These are phyloP conservation scores for Candida maesae DNA, from an alignment of 805 yeast genomes.

Conservation along the genomic window DNA sequence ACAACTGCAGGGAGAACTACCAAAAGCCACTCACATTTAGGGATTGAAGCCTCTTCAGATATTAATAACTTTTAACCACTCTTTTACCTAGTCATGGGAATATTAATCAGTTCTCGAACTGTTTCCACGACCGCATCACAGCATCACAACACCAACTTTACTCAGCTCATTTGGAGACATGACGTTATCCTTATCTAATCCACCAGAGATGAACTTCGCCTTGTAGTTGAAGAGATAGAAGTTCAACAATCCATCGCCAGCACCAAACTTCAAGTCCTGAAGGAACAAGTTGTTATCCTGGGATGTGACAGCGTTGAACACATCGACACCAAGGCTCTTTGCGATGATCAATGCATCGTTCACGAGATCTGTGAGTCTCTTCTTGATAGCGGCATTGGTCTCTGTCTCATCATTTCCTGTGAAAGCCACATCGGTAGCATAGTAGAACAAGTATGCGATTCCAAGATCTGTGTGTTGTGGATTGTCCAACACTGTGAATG, in stretches of 20 bases:
- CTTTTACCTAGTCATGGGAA: no score
- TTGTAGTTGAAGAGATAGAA: constrained; percentile 90
- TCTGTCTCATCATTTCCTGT: constrained; percentile 31
- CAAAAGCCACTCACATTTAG: no score
- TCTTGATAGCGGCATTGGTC: constrained; percentile 42
- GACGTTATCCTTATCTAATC: constrained; percentile 56
- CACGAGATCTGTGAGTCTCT: constrained; percentile 58
- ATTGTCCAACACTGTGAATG: constrained; percentile 76
- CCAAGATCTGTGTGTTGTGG: constrained; percentile 62
- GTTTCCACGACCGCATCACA: constrained; percentile 39
- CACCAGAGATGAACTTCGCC: constrained; percentile 79
- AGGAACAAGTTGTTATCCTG: constrained; percentile 87
- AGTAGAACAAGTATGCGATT: constrained; percentile 86
- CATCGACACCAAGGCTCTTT: constrained; percentile 69
- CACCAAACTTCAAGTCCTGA: constrained; percentile 80
- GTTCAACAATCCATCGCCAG: constrained; percentile 89
- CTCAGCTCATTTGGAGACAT: constrained; percentile 55
- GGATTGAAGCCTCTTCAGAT: no score
- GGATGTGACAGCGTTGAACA: constrained; percentile 86
- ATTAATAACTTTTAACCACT: neutral
- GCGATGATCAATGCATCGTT: constrained; percentile 76
- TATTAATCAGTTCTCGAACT: no score
- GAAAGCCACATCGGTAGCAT: constrained; percentile 68
- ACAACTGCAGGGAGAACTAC: no score
- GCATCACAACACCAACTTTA: constrained; percentile 88